A percentile compares a stretch with the other conserved stretches of the same genome.
Conservation (phyloP, 768 basidiomycete genomes). For the Auriscalpium orientale region DNA sequence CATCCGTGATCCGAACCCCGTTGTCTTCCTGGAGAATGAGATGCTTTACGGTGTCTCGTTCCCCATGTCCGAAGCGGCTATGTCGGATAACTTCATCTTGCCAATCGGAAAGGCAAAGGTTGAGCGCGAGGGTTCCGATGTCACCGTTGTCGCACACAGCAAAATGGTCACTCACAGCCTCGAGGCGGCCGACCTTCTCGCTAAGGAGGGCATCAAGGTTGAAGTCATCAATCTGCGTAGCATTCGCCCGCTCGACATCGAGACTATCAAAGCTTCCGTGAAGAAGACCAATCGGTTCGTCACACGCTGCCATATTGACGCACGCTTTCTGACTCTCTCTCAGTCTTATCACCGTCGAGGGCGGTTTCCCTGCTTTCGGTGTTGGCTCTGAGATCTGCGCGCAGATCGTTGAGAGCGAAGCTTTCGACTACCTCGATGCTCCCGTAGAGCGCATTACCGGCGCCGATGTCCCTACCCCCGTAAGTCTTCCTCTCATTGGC, state of each 20-base stretch:
- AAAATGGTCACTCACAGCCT: slow-evolving; percentile 95
- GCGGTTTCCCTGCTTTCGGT: slow-evolving; percentile 97
- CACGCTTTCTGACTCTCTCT: neutral
- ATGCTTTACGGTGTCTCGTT: slow-evolving; percentile 97
- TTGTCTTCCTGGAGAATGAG: slow-evolving; percentile 99
- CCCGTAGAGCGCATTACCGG: slow-evolving; percentile 97
- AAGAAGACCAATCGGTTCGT: slow-evolving; percentile 96
- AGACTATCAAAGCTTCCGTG: slow-evolving; percentile 92
- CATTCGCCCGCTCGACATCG: slow-evolving; percentile 95
- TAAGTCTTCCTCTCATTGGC: slow-evolving; percentile 31
- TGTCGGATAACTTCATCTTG: slow-evolving; percentile 91
- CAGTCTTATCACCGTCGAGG: slow-evolving; percentile 90
- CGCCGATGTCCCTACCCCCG: slow-evolving; percentile 95
- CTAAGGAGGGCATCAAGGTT: slow-evolving; percentile 94
- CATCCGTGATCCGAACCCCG: slow-evolving; percentile 96
- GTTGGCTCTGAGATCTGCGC: slow-evolving; percentile 98
- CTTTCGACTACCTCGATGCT: slow-evolving; percentile 97
- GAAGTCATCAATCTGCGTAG: slow-evolving; percentile 96
- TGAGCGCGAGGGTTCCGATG: slow-evolving; percentile 85
- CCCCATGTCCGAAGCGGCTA: slow-evolving; percentile 91
- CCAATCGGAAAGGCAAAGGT: slow-evolving; percentile 98
- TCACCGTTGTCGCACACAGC: slow-evolving; percentile 96
- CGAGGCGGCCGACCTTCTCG: slow-evolving; percentile 88
- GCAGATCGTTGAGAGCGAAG: slow-evolving; percentile 94
- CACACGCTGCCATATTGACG: neutral